Conservation (phyloP, 768 basidiomycete species). For the Russula compacta region DNA sequence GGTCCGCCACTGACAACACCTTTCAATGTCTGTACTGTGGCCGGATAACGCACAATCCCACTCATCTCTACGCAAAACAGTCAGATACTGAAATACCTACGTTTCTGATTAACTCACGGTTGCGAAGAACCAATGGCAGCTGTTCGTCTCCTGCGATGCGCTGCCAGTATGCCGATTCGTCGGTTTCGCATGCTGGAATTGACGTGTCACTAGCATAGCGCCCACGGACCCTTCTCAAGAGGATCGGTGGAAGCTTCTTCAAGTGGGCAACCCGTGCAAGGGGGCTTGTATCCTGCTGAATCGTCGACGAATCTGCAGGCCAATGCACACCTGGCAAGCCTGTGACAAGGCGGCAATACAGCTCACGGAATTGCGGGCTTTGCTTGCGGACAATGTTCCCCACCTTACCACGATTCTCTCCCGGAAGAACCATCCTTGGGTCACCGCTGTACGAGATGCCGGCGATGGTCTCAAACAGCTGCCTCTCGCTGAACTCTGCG, state of each 20-base stretch:
- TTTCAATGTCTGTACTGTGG: slow-evolving; percentile 77
- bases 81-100: not conserved
- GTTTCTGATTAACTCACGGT: slow-evolving; percentile 32
- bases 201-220: slow-evolving; percentile 35
- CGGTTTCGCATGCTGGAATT: slow-evolving; percentile 40
- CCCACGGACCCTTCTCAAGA: slow-evolving; percentile 48
- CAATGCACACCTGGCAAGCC: slow-evolving; percentile 78
- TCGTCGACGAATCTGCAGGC: slow-evolving; percentile 38
- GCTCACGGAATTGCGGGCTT: slow-evolving; percentile 71
- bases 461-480: slow-evolving; percentile 80
- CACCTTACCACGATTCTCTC: slow-evolving; percentile 93
- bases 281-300: slow-evolving; percentile 69
- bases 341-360: slow-evolving; percentile 74
- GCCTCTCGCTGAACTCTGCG: slow-evolving; percentile 65
- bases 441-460: slow-evolving; percentile 84
- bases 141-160: slow-evolving; percentile 56
- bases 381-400: slow-evolving; percentile 84
- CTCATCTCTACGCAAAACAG: slow-evolving; percentile 51
- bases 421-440: slow-evolving; percentile 88
- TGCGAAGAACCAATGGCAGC: slow-evolving; percentile 42
- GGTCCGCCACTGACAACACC: slow-evolving; percentile 78
- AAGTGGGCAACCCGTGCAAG: slow-evolving; percentile 65
- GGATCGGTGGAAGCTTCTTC: slow-evolving; percentile 63
- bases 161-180: slow-evolving; percentile 71
- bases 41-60: slow-evolving; percentile 72